Conservation (phyloP, 495 filamentous ascomycete genomes). For the Neurospora sp. region DNA sequence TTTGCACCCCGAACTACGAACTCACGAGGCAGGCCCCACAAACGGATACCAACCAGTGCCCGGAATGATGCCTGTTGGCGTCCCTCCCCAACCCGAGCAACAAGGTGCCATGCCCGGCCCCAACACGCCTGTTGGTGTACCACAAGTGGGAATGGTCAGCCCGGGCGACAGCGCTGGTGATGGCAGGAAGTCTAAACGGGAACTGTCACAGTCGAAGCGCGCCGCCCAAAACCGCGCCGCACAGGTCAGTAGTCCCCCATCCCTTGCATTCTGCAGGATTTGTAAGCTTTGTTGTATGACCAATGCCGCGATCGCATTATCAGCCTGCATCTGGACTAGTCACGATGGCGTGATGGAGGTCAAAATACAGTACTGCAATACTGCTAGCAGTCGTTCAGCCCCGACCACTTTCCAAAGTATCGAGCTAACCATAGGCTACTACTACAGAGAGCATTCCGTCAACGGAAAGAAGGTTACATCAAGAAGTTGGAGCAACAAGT, state of each 20-base stretch:
- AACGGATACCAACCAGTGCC: slow-evolving; percentile 13
- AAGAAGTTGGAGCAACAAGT: slow-evolving; percentile 93
- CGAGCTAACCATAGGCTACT: not conserved
- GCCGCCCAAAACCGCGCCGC: slow-evolving; percentile 95
- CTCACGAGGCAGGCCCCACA: slow-evolving; percentile 14
- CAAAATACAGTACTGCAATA: not conserved
- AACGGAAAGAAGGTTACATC: slow-evolving; percentile 96
- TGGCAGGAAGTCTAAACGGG: slow-evolving; percentile 56
- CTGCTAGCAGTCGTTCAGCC: not conserved
- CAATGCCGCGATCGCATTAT: not conserved
- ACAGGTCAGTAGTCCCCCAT: slow-evolving; percentile 51
- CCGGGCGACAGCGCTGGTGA: slow-evolving; percentile 24
- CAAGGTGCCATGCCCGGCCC: slow-evolving; percentile 16
- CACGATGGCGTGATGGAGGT: not conserved
- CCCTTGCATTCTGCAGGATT: not conserved
- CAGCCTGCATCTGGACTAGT: not conserved
- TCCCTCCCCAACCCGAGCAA: slow-evolving; percentile 16
- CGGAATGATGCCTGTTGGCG: slow-evolving; percentile 24
- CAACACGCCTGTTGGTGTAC: slow-evolving; percentile 2
- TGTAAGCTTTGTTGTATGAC: not conserved
- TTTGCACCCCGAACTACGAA: slow-evolving; percentile 24
- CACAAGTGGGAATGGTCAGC: slow-evolving; percentile 3
- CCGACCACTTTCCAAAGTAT: not conserved
- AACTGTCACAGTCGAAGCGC: slow-evolving; percentile 88
- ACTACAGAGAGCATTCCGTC: slow-evolving; percentile 81